Evolutionary conservation across 768 basidiomycete species (phyloP), one percentile per base, ranked within the genome.

Genomic region (Kwoniella europaea): DNA sequence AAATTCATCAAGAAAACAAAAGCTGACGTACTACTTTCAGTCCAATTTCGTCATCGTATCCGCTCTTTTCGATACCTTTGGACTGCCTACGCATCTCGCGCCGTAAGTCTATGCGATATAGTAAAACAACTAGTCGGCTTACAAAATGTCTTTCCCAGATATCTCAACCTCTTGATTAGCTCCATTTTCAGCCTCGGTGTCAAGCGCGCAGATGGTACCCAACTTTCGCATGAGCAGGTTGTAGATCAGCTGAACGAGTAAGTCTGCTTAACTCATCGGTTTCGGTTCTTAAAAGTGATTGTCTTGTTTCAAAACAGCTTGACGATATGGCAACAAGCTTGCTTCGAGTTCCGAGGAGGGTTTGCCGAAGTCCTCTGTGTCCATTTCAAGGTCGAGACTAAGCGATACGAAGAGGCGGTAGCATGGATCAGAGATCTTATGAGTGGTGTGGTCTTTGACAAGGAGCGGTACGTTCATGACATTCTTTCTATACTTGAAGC

Each of bases 131-230:
- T 13, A 41, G 27, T 2, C 41, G 1, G 60, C 35, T 68, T 12
- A 58, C 54, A 27, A 53, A 50, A 16, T 15, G 9, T 35, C 4
- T 35, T 4, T 10, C 20, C 35, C 75, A 95, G 93, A 67, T 90
- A 92, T 75, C 86, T 94, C 50, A 89, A 89, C 27, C 86, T 91
- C 13, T 94, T 97, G 79, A 86, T 92, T 27, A 87, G 89, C 29
- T 86, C 93, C 1, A 92, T 99, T 86, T 98, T 97, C 84, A 90
- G 92, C 15, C 86, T 98, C 0, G 94, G 95, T 2, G 87, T 99
- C 43, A 88, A 85, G 59, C 86, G 90, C 42, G 85, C 88, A 52
- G 85, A 86, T 64, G 96, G 95, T 2, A 88, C 90, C 72, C 84
- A 85, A 50, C 85, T 98, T 56, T 86, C 87, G 10, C 92, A 94